Evolutionary conservation across 2,329 filamentous ascomycete species (phyloP).

Genomic region (Penicillium sp.): DNA sequence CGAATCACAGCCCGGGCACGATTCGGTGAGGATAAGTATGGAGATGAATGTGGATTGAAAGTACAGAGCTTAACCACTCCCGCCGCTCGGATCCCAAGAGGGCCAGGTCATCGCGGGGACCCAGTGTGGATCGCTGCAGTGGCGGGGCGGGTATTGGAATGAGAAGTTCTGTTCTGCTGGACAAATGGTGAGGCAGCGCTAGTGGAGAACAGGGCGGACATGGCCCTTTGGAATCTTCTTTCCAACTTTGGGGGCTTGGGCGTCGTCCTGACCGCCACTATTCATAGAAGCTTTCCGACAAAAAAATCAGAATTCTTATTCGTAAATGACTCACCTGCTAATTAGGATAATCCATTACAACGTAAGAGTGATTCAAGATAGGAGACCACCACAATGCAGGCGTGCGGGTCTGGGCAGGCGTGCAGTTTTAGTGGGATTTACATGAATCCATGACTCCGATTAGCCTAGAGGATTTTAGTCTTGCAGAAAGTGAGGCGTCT

Average conservation of each 20-base stretch:
- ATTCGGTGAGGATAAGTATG: conserved; percentile 11
- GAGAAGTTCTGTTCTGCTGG: neutral
- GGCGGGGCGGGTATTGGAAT: neutral
- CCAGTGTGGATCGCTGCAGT: conserved; percentile 8
- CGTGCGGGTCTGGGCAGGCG: conserved; percentile 10
- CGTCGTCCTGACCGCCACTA: conserved; percentile 23
- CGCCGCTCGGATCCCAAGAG: conserved; percentile 13
- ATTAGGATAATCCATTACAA: neutral
- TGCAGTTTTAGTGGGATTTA: conserved; percentile 10
- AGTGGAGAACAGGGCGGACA: conserved; percentile 1
- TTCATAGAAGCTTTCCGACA: neutral
- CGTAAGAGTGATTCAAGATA: neutral
- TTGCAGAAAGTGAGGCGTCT: conserved; percentile 19
- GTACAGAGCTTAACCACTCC: conserved; percentile 6
- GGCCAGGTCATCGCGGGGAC: conserved; percentile 27
- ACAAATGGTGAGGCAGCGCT: conserved; percentile 11
- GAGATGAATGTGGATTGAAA: neutral
- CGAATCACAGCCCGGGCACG: neutral
- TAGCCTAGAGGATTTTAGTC: conserved; percentile 8
- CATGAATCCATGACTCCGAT: conserved; percentile 5
- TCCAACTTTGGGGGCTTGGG: conserved; percentile 4
- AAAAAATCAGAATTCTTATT: neutral
- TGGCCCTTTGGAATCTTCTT: neutral
- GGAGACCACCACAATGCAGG: neutral
- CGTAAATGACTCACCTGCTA: neutral